Conservation (phyloP, 768 basidiomycete species). For the Leccinum obscurum region DNA sequence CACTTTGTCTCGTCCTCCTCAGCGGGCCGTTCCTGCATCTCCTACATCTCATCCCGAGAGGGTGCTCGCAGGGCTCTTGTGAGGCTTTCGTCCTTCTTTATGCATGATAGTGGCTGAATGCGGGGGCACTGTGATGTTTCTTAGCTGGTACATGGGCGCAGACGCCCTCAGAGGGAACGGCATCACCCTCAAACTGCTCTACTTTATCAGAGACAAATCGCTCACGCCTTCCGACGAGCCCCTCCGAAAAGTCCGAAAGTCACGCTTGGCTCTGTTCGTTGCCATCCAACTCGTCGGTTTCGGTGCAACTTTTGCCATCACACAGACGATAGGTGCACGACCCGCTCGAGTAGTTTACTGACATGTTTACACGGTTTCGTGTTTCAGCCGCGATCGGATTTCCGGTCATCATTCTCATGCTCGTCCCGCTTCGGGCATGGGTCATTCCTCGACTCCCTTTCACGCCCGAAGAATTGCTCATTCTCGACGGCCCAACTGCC, state of each 20-base stretch:
- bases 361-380: background rate
- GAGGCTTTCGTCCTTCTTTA: constrained; percentile 18
- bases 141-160: constrained; percentile 89
- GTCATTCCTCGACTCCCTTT: constrained; percentile 76
- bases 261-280: constrained; percentile 70
- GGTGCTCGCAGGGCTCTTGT: constrained; percentile 90
- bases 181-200: constrained; percentile 79
- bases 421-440: constrained; percentile 73
- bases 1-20: constrained; percentile 75
- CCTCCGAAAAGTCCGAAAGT: constrained; percentile 70
- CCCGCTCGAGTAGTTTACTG: background rate
- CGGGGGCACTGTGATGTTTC: background rate
- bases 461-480: constrained; percentile 70
- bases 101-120: constrained; percentile 1
- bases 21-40: constrained; percentile 82
- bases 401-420: constrained; percentile 81
- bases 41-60: constrained; percentile 76
- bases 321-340: constrained; percentile 77
- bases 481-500: constrained; percentile 89
- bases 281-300: constrained; percentile 79
- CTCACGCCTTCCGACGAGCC: constrained; percentile 69
- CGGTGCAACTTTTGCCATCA: constrained; percentile 57
- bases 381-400: constrained; percentile 88
- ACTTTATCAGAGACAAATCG: constrained; percentile 69
- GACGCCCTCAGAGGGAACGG: constrained; percentile 81